Percentiles rank a stretch among this genome's conserved stretches.
These are phyloP conservation scores for Podospora pseudocomata DNA, from an alignment of 495 filamentous ascomycete genomes.

Conservation along the genomic window DNA sequence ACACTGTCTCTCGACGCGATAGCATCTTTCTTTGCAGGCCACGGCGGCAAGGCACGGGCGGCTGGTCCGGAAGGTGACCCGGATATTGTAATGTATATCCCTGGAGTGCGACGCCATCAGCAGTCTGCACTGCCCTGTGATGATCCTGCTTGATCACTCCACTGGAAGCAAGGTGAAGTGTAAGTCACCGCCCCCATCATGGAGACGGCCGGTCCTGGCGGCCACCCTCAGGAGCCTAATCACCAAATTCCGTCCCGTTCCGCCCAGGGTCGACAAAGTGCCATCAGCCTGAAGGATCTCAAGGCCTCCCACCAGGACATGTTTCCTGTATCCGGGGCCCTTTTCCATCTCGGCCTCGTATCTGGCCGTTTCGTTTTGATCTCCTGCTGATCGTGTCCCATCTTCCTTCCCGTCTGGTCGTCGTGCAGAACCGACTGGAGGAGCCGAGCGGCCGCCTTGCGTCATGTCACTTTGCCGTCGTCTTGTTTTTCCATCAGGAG, in stretches of 20 bases:
- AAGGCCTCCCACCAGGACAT: slow-evolving; percentile 5
- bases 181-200: slow-evolving; percentile 31
- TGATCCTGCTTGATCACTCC: slow-evolving; percentile 25
- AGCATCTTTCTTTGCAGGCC: neutral
- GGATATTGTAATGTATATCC: slow-evolving; percentile 19
- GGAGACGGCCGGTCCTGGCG: slow-evolving; percentile 13
- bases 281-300: slow-evolving; percentile 12
- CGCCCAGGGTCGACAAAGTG: slow-evolving; percentile 7
- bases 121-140: slow-evolving; percentile 16
- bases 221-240: slow-evolving; percentile 17
- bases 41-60: slow-evolving; percentile 5
- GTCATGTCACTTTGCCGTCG: neutral
- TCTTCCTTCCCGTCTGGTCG: slow-evolving; percentile 3
- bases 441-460: slow-evolving; percentile 11
- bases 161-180: slow-evolving; percentile 30
- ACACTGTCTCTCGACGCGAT: neutral
- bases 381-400: slow-evolving; percentile 12
- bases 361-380: slow-evolving; percentile 16
- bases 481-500: neutral
- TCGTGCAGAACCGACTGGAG: slow-evolving; percentile 1
- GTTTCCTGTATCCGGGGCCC: neutral
- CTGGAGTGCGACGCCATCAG: slow-evolving; percentile 9
- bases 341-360: neutral
- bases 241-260: slow-evolving; percentile 18
- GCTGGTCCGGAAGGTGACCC: slow-evolving; percentile 21